These are phyloP conservation scores for Lasiosphaeria hispida DNA, from an alignment of 495 filamentous ascomycete species.

Conservation along the genomic window DNA sequence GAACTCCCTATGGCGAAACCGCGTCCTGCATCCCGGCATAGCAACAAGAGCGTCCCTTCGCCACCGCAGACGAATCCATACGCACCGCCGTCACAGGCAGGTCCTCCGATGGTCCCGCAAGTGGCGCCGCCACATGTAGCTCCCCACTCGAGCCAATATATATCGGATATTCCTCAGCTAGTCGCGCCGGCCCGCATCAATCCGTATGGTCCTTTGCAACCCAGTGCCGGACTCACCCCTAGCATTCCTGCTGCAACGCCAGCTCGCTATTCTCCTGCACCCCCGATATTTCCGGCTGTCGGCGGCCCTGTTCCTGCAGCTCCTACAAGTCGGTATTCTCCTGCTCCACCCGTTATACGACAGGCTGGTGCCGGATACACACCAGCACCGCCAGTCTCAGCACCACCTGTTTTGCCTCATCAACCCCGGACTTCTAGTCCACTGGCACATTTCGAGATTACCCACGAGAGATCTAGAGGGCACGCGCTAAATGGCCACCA, in stretches of 20 bases:
- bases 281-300: slow-evolving; percentile 39
- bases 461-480: slow-evolving; percentile 40
- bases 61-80: slow-evolving; percentile 39
- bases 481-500: slow-evolving; percentile 27
- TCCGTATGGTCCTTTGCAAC: slow-evolving; percentile 57
- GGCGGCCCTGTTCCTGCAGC: slow-evolving; percentile 38
- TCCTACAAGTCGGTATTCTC: slow-evolving; percentile 51
- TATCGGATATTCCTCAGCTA: slow-evolving; percentile 34
- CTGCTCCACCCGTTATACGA: slow-evolving; percentile 44
- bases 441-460: slow-evolving; percentile 63
- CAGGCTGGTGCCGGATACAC: slow-evolving; percentile 42
- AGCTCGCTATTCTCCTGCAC: slow-evolving; percentile 62
- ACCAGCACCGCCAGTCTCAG: slow-evolving; percentile 33
- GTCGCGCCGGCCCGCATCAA: slow-evolving; percentile 58
- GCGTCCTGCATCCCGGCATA: slow-evolving; percentile 46
- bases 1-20: slow-evolving; percentile 73
- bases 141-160: slow-evolving; percentile 22
- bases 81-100: slow-evolving; percentile 23
- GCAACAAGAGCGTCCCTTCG: slow-evolving; percentile 32
- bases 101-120: slow-evolving; percentile 32
- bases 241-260: slow-evolving; percentile 40
- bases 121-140: slow-evolving; percentile 24
- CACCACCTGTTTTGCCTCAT: slow-evolving; percentile 59
- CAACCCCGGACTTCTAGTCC: slow-evolving; percentile 85
- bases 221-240: slow-evolving; percentile 37